Conservation (phyloP, 1,284 basidiomycete genomes). For the Volvariella volvacea region DNA sequence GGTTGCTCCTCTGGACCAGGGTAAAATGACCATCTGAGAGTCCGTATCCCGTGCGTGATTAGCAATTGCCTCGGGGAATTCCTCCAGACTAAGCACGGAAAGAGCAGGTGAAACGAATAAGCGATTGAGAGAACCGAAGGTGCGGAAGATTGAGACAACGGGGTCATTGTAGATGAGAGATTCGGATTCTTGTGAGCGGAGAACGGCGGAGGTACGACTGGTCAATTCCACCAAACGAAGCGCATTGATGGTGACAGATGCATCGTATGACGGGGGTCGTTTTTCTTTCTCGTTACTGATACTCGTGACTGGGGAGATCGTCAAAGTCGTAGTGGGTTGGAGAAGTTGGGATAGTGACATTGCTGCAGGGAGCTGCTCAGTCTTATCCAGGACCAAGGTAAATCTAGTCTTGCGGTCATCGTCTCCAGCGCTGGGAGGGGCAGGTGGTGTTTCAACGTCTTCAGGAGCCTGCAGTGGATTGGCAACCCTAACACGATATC, state of each 20-base stretch:
- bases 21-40: constrained; percentile 76
- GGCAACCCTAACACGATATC: constrained; percentile 31
- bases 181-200: constrained; percentile 73
- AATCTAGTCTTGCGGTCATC: constrained; percentile 52
- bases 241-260: constrained; percentile 46
- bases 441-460: constrained; percentile 13
- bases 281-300: constrained; percentile 19
- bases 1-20: constrained; percentile 54
- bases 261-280: not conserved
- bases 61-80: constrained; percentile 65
- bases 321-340: constrained; percentile 22
- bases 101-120: constrained; percentile 66
- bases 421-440: constrained; percentile 15
- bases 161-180: constrained; percentile 71
- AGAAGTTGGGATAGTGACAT: constrained; percentile 64
- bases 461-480: constrained; percentile 10
- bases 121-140: constrained; percentile 73
- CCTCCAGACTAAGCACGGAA: constrained; percentile 58
- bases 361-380: constrained; percentile 75
- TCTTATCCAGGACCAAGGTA: constrained; percentile 77
- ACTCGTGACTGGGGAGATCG: constrained; percentile 4
- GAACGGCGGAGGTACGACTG: constrained; percentile 79
- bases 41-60: constrained; percentile 51
- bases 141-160: constrained; percentile 74
- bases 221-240: constrained; percentile 87